Base-by-base conservation (phyloP, 148 eudicot species). In the Persicaria maculosa region DNA sequence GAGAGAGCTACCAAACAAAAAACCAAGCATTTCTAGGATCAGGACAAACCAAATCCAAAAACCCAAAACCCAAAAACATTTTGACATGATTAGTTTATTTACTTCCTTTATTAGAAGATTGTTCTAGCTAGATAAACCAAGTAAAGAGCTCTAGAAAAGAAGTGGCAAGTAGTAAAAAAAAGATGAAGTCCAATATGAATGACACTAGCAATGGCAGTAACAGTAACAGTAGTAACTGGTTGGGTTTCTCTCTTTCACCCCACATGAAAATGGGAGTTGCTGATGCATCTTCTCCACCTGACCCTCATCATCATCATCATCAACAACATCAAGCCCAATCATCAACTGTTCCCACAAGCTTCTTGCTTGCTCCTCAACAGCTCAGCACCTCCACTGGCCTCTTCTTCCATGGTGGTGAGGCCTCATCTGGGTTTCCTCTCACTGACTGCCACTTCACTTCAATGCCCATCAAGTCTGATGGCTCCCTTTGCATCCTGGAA, bases 401-500 rank as follows among this genome's bases (percentile, higher is more conserved):
- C 47, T 77, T 82, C 72, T 81, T 53, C 19, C 73, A 15, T 79
- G 83, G 81, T 19, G 79, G 59, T 25, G 78, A 58, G 48, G 80
- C 79, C 31, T 80, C 70, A 80, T 73, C 68, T 77, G 83, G 71
- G n/a, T 90, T 84, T 75, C 73, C 79, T 71, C 74, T 83, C 36
- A 69, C 79, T 64, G n/a, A 55, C 7, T 15, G 59, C 57, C 83
- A 78, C 50, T 73, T 88, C 68, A 75, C 77, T 78, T 86, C 81
- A 4, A 90, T 91, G 97, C 97, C 97, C 44, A 85, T 91, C 50
- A 89, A 84, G 65, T 91, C 91, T 8, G 97, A 91, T 79, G 90
- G 91, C 47, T 89, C 97, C 73, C 90, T 91, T 73, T 91, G 93
- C 52, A 85, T 92, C 55, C 76, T 92, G 87, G 93, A 92, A 77